Evolutionary conservation across 352 stramenopile genomes (phyloP), one percentile per base, ranked within the genome.

Genomic region (Phytophthora pini): DNA sequence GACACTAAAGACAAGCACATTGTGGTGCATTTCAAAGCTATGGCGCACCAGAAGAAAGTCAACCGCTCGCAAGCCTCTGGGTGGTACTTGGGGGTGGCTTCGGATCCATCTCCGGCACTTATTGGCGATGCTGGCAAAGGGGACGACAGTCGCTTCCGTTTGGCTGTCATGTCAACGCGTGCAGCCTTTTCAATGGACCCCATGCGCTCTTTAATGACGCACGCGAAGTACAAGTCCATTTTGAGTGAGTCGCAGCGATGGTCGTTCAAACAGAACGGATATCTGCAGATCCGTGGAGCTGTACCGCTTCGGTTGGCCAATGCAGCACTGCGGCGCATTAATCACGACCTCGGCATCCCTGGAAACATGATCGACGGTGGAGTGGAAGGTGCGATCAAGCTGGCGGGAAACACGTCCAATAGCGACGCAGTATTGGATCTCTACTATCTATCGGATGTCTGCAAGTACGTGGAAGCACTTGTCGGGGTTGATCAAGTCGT

Each of bases 241-340:
- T 61, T 94, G 39, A 81, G 69, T 22, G 68, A 85, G 20, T 90
- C 81, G 0, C 87, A 94, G 51, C 74, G 76, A 56, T 77, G 61
- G 11, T 74, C 72, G 20, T 94, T 94, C 65, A 87, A 88, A 62
- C 73, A 77, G 44, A 81, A 94, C 31, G 87, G 87, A n/a, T 93
- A 80, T 57, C 61, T 94, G 7, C 74, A 87, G 65, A 77, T 94
- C 27, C 84, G 79, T 31, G 70, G 77, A 11, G 84, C 76, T 7
- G 84, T 94, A 22, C 71, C 82, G 1, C 56, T 92, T 22, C 50
- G 56, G 10, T 65, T 94, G 36, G 69, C 84, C 1, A 87, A 92
- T 43, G 69, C 77, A 1, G 82, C 72, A 12, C 53, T 89, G 55
- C 71, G 76, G 9, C 82, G 77, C 45, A 90, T 93, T 61, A 93